A percentile compares a stretch with the other conserved stretches of the same genome.
Conservation (phyloP, 495 filamentous ascomycete genomes). For the Articulospora tetracladia region DNA sequence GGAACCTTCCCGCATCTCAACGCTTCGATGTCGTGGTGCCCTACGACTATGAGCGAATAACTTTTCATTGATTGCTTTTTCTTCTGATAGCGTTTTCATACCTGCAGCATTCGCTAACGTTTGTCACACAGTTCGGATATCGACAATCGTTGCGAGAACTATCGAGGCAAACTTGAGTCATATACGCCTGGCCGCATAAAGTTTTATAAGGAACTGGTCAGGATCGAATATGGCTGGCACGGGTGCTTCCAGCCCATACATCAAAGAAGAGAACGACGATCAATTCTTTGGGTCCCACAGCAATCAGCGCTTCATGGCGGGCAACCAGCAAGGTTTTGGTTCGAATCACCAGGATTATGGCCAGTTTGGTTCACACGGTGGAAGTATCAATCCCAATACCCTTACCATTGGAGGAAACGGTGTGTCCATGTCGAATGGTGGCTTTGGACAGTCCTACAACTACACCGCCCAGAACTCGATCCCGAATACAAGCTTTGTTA, state of each 20-base stretch:
- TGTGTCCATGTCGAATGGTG: constrained; percentile 21
- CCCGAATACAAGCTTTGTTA: constrained; percentile 29
- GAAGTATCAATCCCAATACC: constrained; percentile 81
- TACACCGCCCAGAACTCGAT: constrained; percentile 20
- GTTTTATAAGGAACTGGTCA: constrained; percentile 8
- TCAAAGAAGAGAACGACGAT: constrained; percentile 76
- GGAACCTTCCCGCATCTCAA: background rate
- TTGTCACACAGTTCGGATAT: constrained; percentile 22
- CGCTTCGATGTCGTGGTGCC: background rate
- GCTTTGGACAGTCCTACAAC: constrained; percentile 20
- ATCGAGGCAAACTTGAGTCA: constrained; percentile 5
- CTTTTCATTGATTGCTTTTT: constrained; percentile 17
- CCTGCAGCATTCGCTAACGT: constrained; percentile 17
- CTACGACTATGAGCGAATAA: background rate
- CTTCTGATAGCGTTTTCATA: background rate
- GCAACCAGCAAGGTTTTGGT: constrained; percentile 55
- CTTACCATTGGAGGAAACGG: constrained; percentile 59
- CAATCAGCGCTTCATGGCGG: constrained; percentile 39
- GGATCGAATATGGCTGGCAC: constrained; percentile 27
- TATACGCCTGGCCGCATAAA: constrained; percentile 10
- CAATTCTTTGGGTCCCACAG: constrained; percentile 49
- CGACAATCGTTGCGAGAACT: constrained; percentile 16
- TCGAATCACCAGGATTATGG: constrained; percentile 65
- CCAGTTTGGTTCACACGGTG: constrained; percentile 61
- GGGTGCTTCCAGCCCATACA: constrained; percentile 56